Percentiles rank a stretch among this genome's conserved stretches.
Conservation (phyloP, 1,284 basidiomycete genomes). For the Melanopsichium pennsylvanicum region DNA sequence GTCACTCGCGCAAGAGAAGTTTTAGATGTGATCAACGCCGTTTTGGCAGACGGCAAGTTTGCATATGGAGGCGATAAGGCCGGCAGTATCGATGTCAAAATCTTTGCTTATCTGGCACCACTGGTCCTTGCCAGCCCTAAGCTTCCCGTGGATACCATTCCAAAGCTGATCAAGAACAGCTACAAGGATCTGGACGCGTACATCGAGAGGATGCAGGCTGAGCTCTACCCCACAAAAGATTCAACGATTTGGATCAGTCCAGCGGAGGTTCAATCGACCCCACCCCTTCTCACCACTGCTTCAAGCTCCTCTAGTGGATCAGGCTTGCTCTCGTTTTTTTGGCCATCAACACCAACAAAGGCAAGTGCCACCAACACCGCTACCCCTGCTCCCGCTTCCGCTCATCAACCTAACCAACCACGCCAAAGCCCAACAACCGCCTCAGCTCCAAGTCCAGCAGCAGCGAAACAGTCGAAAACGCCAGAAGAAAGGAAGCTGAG, state of each 20-base stretch:
- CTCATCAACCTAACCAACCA: background rate
- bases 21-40: constrained; percentile 26
- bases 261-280: constrained; percentile 2
- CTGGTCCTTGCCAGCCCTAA: constrained; percentile 19
- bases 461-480: background rate
- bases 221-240: constrained; percentile 16
- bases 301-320: background rate
- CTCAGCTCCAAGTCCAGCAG: background rate
- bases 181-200: constrained; percentile 32
- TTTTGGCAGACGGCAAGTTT: background rate
- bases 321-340: constrained; percentile 14
- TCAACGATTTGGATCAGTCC: constrained; percentile 8
- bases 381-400: background rate
- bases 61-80: constrained; percentile 1
- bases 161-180: constrained; percentile 16
- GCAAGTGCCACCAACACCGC: constrained; percentile 26
- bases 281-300: background rate
- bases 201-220: constrained; percentile 9
- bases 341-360: constrained; percentile 31
- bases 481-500: constrained; percentile 32
- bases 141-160: constrained; percentile 32
- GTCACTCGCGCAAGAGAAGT: constrained; percentile 22
- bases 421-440: background rate
- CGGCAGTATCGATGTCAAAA: constrained; percentile 38
- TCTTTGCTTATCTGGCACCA: constrained; percentile 50